These are phyloP conservation scores for Phytophthora sojae DNA, from an alignment of 352 stramenopile genomes.

Conservation along the genomic window DNA sequence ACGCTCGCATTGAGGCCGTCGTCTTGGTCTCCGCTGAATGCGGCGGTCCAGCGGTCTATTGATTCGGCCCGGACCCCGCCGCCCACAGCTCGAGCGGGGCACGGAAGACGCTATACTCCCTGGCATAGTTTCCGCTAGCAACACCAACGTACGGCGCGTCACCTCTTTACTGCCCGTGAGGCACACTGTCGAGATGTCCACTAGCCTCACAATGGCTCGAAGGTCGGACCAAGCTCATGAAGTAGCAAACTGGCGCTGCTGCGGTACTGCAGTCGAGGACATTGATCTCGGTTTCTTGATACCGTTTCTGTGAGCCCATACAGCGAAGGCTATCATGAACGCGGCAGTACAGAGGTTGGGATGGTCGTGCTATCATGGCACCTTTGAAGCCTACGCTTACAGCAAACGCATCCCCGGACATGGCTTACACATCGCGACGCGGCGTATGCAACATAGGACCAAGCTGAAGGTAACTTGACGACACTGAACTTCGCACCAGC, in stretches of 20 bases:
- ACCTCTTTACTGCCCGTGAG: conserved; percentile 20
- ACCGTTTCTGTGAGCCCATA: too few relatives aligned
- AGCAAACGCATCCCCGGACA: too few relatives aligned
- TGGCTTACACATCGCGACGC: too few relatives aligned
- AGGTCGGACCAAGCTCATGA: neutral
- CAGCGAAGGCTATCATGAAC: too few relatives aligned
- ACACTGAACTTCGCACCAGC: too few relatives aligned
- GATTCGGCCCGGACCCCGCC: neutral
- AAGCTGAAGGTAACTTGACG: too few relatives aligned
- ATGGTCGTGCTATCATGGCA: too few relatives aligned
- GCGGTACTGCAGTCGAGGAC: neutral
- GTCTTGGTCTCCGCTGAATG: conserved; percentile 11
- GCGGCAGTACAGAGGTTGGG: too few relatives aligned
- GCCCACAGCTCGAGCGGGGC: neutral
- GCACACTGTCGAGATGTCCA: neutral
- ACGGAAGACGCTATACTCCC: neutral
- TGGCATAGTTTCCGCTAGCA: conserved; percentile 1
- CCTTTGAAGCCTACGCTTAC: too few relatives aligned
- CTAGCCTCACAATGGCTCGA: neutral
- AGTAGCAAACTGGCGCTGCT: neutral
- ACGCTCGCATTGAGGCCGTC: neutral
- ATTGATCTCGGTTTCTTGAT: neutral
- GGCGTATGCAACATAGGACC: too few relatives aligned
- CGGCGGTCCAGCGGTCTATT: neutral
- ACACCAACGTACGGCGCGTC: neutral